Evolutionary conservation across 2,329 filamentous ascomycete species (phyloP), one percentile per base, ranked within the genome.

Genomic region (Microthyrium microscopicum): DNA sequence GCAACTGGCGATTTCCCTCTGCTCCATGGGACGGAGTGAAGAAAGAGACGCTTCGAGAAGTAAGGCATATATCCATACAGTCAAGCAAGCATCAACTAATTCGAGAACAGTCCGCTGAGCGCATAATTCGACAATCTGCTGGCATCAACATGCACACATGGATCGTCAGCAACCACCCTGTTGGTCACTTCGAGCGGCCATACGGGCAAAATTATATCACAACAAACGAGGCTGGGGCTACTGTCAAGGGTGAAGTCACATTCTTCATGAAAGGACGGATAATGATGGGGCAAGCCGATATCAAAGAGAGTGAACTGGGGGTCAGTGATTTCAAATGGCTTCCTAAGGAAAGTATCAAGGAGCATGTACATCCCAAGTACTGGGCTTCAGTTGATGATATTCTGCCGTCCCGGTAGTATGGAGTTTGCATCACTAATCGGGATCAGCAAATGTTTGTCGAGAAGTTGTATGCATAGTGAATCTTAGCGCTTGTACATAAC

Each of bases 141-240:
- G 89, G 89, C 38, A 60, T 80, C 40, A 91, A 98, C 66, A 95
- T 98, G 85, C 95, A 95, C 63, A 94, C 84, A 35, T 98, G 89
- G 85, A 72, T 95, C 45, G 80, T 98, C 33, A 87, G 84, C 39
- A 84, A 84, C 46, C 78, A 79, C 38, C 89, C 89, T 8, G 70
- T 94, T 38, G 87, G 85, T 18, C 79, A 94, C 58, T 60, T 79
- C 48, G 66, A 44, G 44, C 54, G 46, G 45, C 62, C 49, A 42
- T 20, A 32, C 42, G 4, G 34, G 36, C 5, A 37, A 37, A 27
- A 41, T 37, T 3, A 36, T 30, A 21, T 25, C 43, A 1, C 36
- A 42, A 4, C 46, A 45, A 16, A 41, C 5, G 20, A 31, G 24
- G 41, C 41, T 25, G 47, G 51, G 41, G 37, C 46, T 41, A 41